Base-by-base conservation (phyloP, 140 eudicot species). In the Oenanthe javanica region DNA sequence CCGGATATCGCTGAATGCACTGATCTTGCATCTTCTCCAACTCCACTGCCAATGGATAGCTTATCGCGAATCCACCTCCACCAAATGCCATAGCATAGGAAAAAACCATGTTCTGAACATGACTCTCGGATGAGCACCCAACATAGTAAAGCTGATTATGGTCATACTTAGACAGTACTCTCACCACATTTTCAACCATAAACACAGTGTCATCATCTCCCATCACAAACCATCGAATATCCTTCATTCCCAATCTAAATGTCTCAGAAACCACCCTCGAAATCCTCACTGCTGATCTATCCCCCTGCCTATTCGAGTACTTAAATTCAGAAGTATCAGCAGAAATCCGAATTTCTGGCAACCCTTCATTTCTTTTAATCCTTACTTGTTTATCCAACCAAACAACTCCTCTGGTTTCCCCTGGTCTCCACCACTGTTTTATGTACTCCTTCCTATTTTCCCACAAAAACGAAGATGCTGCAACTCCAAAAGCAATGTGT, bases 181-280 rank as follows among this genome's bases (percentile, higher is more conserved):
- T 87, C 5, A 89, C 84, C 47, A 91, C 86, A 81, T 93, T 93
- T 1, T 91, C 97, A 15, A 87, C 89, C 5, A 91, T 77, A 61
- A 93, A 91, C 27, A 93, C 91, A 0, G 96, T 93, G 77, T 93
- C 98, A 69, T 93, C 98, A 57, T 57, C 66, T 57, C 66, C 66
- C 66, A 57, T 57, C 27, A 57, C 66, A 57, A 57, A 57, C 66
- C 66, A 57, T 21, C 66, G 27, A 21, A 57, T 6, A 57, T 57
- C 66, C 66, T 57, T 21, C 66, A 57, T 9, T 50, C 96, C 98
- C 8, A 91, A 48, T 63, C 86, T 76, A 18, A 89, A 49, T 0
- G 96, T 92, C 88, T 93, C 98, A 1, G 98, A 90, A 2, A 93
- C 96, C 0, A 90, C 87, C 77, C 97, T 87, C 0, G 98, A 88